Evolutionary conservation across 139 green algal genomes (phyloP), one percentile per base, ranked within the genome.

Genomic region (Micromonas commoda): DNA sequence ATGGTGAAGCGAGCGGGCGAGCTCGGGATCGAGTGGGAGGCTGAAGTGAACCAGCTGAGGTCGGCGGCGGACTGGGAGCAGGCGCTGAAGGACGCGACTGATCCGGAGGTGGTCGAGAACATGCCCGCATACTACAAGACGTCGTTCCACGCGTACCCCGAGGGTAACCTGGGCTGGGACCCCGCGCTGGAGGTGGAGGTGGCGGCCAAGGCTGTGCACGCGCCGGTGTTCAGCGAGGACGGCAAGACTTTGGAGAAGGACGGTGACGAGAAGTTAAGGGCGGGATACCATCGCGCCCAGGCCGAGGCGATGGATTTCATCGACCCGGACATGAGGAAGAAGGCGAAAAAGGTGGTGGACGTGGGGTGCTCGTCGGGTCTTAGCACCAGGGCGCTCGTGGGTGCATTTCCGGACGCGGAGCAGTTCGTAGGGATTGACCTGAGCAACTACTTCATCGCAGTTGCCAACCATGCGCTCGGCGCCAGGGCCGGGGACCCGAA

Each of bases 331-430:
- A 5, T 33, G 6, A 5, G 26, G 9, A 20, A 9, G 26, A 33
- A 33, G 5, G 16, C 9, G 6, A 31, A 5, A 13, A 35, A 35
- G 71, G 81, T 93, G 19, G 78, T 94, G 1, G 92, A 97, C 78
- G 76, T 94, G 16, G 92, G 92, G 33, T 97, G 92, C 85, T 92
- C 85, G 21, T 86, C 85, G 0, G 92, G 92, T 64, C 79, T 96
- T 26, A 91, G 76, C 67, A 94, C 85, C 0, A 75, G 85, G 23
- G 91, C 71, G 77, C 79, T 95, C 33, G 90, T 88, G 29, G 45
- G 70, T 0, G 74, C 71, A 2, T 94, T 79, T 29, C 86, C 87
- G 0, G 26, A 83, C 19, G 81, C 81, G 26, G 53, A 76, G 2
- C 67, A 60, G 1, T 23, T 64, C 3, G 54, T 93, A 20, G 92